Evolutionary conservation across 768 basidiomycete genomes (phyloP), one percentile per base, ranked within the genome.

Genomic region (Naganishia vishniacii): DNA sequence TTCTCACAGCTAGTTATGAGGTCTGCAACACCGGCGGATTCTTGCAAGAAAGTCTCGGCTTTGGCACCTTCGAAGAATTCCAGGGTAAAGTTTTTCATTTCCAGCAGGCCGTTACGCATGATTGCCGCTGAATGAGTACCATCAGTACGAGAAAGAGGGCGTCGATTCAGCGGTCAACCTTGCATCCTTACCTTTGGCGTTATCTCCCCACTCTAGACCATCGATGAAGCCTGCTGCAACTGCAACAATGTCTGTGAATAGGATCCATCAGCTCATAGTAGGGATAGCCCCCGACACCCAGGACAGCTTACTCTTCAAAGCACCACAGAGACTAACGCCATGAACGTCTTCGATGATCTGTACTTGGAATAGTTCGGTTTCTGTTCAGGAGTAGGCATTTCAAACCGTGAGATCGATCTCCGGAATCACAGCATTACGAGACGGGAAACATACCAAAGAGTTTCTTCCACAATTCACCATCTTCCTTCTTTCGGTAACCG

Each of bases 71-170:
- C 69, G 73, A 81, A 81, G 73, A 80, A 81, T 65, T 81, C 80
- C 48, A 75, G 69, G 47, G 78, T 78, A 71, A 81, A 81, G 48
- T 77, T 65, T 68, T 80, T 80, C 78, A 81, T 80, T 72, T 81
- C 81, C 23, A 81, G 67, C 59, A 81, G 69, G 58, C 81, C 81
- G 62, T 80, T 80, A 26, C 81, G 73, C 79, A 81, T 81, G 71
- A 81, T 77, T 28, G 81, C 81, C 28, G 80, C 80, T 79, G 68
- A 23, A 25, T 15, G 42, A 42, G 5, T 26, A 18, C 4, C 29
- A 15, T 37, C 12, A 20, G 34, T n/a, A 25, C 4, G 32, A 34
- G 59, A 11, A 61, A n/a, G n/a, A n/a, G n/a, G n/a, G n/a, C n/a
- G n/a, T n/a, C n/a, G n/a, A n/a, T n/a, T n/a, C n/a, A n/a, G n/a